These are phyloP conservation scores for Poa annua DNA, from an alignment of 176 grass and related monocot species.

Conservation along the genomic window DNA sequence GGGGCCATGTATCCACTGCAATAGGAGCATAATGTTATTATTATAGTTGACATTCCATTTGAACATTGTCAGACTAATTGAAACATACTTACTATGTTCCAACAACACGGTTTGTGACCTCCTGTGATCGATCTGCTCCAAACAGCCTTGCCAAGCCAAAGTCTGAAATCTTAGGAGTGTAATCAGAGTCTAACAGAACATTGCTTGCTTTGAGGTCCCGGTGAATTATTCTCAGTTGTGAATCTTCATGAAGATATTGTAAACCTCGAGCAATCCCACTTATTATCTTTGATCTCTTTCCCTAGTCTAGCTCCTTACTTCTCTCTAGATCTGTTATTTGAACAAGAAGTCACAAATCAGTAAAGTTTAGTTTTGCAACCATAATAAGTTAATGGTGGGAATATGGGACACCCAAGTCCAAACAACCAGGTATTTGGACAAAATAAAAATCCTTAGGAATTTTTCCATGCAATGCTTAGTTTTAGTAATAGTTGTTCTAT, in stretches of 20 bases:
- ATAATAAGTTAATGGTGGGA: not conserved
- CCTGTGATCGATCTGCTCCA: slow-evolving; percentile 49
- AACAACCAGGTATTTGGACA: not conserved
- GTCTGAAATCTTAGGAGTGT: slow-evolving; percentile 74
- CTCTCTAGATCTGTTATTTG: slow-evolving; percentile 3
- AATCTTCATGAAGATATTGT: slow-evolving; percentile 62
- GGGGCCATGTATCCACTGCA: slow-evolving; percentile 59
- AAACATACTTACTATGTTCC: slow-evolving; percentile 76
- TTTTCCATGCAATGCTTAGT: not conserved
- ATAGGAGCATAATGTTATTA: not conserved
- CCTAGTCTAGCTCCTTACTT: slow-evolving; percentile 35
- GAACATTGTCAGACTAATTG: not conserved
- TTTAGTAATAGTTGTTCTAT: not conserved
- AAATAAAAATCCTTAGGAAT: not conserved
- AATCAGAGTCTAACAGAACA: slow-evolving; percentile 34
- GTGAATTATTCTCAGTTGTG: slow-evolving; percentile 51
- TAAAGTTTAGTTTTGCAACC: not conserved
- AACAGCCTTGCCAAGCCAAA: slow-evolving; percentile 69
- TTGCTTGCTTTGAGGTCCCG: slow-evolving; percentile 36
- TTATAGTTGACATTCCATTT: not conserved
- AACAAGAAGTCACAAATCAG: not conserved
- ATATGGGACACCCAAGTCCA: not conserved
- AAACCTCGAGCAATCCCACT: slow-evolving; percentile 56
- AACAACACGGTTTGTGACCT: slow-evolving; percentile 51
- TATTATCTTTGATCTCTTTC: slow-evolving; percentile 40